Evolutionary conservation across 352 stramenopile genomes (phyloP).

Genomic region (Pythium chondricola): DNA sequence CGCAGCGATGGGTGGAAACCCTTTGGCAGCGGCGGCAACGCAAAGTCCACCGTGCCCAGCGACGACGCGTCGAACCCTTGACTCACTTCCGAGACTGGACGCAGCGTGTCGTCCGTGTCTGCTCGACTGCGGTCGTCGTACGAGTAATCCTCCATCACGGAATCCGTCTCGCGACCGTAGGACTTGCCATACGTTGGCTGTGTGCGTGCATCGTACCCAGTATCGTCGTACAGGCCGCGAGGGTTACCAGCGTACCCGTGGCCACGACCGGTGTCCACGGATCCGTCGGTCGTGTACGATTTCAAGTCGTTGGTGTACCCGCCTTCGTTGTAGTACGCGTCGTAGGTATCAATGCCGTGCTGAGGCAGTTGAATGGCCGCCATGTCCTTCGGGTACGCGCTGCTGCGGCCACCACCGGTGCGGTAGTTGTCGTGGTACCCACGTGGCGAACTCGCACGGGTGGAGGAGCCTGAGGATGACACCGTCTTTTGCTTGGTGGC

Average conservation of each 20-base stretch:
- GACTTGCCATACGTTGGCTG: background rate
- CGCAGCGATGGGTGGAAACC: constrained; percentile 2
- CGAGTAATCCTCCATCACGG: constrained; percentile 50
- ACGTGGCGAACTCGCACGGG: constrained; percentile 2
- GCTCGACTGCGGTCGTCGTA: constrained; percentile 16
- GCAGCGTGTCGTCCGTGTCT: background rate
- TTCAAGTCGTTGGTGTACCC: background rate
- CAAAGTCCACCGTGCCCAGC: constrained; percentile 49
- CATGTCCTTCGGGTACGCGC: too few species aligned
- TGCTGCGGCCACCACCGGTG: too few species aligned
- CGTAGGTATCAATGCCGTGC: constrained; percentile 12
- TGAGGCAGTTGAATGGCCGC: background rate
- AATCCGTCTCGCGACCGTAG: constrained; percentile 51
- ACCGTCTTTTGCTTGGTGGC: constrained; percentile 53
- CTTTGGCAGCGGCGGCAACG: constrained; percentile 4
- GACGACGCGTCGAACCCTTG: constrained; percentile 36
- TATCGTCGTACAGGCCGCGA: background rate
- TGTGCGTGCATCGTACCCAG: background rate
- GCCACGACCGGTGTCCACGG: constrained; percentile 7
- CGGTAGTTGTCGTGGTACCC: constrained; percentile 1
- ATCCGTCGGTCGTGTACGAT: constrained; percentile 6
- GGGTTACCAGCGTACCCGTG: constrained; percentile 8
- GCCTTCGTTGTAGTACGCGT: constrained; percentile 14
- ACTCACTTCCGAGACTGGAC: constrained; percentile 21
- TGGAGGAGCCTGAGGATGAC: constrained; percentile 47